A percentile compares a stretch with the other conserved stretches of the same genome.
Conservation (phyloP, 2,329 filamentous ascomycete species). For the Daldinia eschscholtzii region DNA sequence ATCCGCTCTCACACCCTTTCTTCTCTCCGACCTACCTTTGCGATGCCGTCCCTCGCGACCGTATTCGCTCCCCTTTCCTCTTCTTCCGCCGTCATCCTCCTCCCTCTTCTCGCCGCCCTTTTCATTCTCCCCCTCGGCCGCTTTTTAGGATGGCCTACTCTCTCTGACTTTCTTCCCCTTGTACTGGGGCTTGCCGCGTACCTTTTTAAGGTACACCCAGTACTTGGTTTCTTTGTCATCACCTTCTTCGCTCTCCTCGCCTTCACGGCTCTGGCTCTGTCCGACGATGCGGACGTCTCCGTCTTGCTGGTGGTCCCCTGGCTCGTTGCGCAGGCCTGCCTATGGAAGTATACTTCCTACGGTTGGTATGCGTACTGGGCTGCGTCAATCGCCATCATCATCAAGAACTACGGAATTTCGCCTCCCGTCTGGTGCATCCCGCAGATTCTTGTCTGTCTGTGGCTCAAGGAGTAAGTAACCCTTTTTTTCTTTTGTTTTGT, state of each 20-base stretch:
- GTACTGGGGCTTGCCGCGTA: not conserved
- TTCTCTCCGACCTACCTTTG: not conserved
- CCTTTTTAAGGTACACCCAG: constrained; percentile 18
- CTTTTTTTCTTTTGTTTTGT: not conserved
- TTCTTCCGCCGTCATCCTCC: not conserved
- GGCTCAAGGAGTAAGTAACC: constrained; percentile 13
- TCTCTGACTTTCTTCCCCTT: not conserved
- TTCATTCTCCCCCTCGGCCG: not conserved
- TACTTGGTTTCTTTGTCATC: constrained; percentile 11
- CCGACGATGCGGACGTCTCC: constrained; percentile 9
- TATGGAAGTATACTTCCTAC: constrained; percentile 13
- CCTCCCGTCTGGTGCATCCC: not conserved
- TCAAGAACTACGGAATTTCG: constrained; percentile 12
- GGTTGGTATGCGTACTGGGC: constrained; percentile 31
- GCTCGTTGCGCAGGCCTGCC: constrained; percentile 20
- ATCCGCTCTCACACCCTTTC: not conserved
- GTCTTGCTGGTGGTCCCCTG: constrained; percentile 7
- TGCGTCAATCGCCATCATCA: not conserved
- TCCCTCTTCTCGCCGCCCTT: not conserved
- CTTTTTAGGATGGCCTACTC: not conserved
- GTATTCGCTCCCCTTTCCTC: not conserved
- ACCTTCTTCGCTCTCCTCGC: constrained; percentile 1
- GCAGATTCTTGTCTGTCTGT: not conserved
- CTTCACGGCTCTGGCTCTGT: not conserved
- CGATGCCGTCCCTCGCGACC: not conserved